Evolutionary conservation across 192 early-diverging fungal species (phyloP), one percentile per base, ranked within the genome.

Genomic region (Podila epigama): DNA sequence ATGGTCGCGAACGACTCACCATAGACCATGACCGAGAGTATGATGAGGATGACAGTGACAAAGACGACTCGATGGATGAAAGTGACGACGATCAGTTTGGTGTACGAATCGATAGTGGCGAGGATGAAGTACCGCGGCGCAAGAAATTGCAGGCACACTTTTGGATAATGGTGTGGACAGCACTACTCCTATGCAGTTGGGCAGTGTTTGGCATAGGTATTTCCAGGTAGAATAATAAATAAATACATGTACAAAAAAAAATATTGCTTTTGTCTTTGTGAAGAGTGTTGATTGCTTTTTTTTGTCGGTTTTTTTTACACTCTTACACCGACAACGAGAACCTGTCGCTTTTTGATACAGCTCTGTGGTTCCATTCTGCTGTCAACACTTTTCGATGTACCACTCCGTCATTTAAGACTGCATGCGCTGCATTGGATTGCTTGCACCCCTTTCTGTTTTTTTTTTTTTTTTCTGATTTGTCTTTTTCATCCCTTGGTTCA

Each of bases 21-120:
- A 25, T 20, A 4, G 27, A 56, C 41, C 25, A 25, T 12, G n/a
- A 53, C 4, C 34, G n/a, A 13, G 62, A 63, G 8, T 1, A 51
- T 32, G 68, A 70, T 1, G 51, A 44, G 0, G 27, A 27, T 1
- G 22, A 36, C 10, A 41, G 42, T 6, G 22, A 25, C 1, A 56
- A 59, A 5, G 66, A 58, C 0, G 73, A 77, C 12, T 64, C 51
- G 2, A 31, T 61, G 32, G 70, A 68, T 9, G 73, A 77, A 36
- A 59, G 61, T 22, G 73, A 44, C 0, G 73, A 77, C 32, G 50
- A 68, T 18, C 73, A 66, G n/a, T 77, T 68, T 32, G 60, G 73
- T 5, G 73, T 77, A 27, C 73, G 60, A n/a, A 77, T 77, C 42
- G 73, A 77, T 29, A 68, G 60, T 42, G 73, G 73, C 0, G 73